Base-by-base conservation (phyloP, 2,329 filamentous ascomycete species). In the Ramichloridium luteum region DNA sequence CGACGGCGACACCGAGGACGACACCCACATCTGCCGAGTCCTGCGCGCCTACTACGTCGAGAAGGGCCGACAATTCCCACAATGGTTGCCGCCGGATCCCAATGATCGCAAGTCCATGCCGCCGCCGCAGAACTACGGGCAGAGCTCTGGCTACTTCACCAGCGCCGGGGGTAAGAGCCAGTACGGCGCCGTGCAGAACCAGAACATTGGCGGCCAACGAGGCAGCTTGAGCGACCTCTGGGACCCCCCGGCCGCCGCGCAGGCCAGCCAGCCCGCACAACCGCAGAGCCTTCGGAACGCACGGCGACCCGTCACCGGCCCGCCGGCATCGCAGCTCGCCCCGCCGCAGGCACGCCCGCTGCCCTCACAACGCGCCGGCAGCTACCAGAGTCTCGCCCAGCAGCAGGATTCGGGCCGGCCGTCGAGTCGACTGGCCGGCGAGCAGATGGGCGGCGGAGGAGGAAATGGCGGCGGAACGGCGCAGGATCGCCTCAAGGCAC, bases 11-110 rank as follows among this genome's bases (percentile, higher is more conserved):
- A 67, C 64, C 32, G 63, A 92, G 59, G 86, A 96, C 62, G 84
- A 93, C 62, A 92, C 85, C 3, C 85, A 96, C 63, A 80, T 96
- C 50, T 92, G 83, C 60, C 82, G 90, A 49, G 85, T 93, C 20
- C 74, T 98, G 15, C 80, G 90, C 49, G 79, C 76, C 47, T 93
- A 96, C 68, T 96, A 98, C 67, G 73, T 67, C 31, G 86, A 96
- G 57, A 90, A 92, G 53, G 81, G 79, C 45, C 76, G 77, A 13
- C 68, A 75, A 2, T 80, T 86, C 41, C 90, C 90, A 1, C 61
- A 67, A 46, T 96, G 90, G 88, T 76, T 96, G 5, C 84, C 86
- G 5, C 77, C 82, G 4, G 83, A 93, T 56, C 86, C 84, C n/a
- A 88, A 83, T 74, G 25, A 67, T 68, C 22, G 64, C 70, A 64